phyloP scores from a whole-genome alignment of 768 basidiomycete genomes.

The Amanita fuliginea region DNA sequence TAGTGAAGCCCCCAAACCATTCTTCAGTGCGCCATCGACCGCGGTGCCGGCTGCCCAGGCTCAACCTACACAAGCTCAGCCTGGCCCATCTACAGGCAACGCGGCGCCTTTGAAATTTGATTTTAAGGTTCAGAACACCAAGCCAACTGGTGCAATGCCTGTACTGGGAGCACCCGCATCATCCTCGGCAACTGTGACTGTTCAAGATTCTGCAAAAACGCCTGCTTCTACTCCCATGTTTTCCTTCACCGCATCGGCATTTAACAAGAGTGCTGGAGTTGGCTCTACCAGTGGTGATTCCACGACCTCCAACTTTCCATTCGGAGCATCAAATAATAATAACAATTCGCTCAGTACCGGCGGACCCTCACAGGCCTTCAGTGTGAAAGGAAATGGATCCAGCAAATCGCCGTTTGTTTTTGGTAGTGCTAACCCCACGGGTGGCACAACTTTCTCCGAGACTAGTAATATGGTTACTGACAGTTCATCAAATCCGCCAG shows the following conservation, averaged over 20 bases:
- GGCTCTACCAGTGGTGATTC: background rate
- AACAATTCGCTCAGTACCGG: background rate
- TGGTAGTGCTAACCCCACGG: background rate
- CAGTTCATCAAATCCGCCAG: background rate
- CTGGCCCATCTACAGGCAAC: slow-evolving; percentile 2
- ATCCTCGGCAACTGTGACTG: background rate
- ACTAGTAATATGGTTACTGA: background rate
- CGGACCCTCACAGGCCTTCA: background rate
- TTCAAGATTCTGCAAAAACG: background rate
- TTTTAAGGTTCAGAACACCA: slow-evolving; percentile 6
- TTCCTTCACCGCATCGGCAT: background rate
- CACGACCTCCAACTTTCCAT: background rate
- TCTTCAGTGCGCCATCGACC: background rate
- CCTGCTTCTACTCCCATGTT: background rate
- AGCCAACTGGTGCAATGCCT: background rate
- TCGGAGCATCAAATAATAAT: background rate
- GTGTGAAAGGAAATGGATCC: background rate
- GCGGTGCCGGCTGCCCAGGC: background rate
- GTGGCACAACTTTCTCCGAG: background rate
- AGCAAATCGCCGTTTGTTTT: background rate
- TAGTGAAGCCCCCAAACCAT: slow-evolving; percentile 4
- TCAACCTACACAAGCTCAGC: background rate
- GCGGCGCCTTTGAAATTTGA: slow-evolving; percentile 8
- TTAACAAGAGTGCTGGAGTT: background rate
- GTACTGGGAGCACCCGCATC: background rate